phyloP scores from a whole-genome alignment of 1,284 basidiomycete species.

The Microstroma glucosiphilum region DNA sequence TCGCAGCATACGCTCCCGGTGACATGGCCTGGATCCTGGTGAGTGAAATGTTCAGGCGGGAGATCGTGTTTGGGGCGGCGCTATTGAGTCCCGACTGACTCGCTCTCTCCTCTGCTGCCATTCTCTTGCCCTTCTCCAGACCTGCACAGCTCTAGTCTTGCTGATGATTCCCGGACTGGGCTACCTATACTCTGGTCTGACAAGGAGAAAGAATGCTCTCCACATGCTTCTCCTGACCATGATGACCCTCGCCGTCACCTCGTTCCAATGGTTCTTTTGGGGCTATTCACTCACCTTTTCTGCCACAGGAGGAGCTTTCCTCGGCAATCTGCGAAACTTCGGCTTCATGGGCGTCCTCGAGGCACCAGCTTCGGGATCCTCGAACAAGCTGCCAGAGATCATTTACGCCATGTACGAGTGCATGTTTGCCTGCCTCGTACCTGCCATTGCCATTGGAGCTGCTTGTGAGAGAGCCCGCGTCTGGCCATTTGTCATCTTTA shows the following conservation, averaged over 20 bases:
- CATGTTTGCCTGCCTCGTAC: constrained; percentile 55
- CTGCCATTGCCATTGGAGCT: constrained; percentile 57
- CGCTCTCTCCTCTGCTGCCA: no score
- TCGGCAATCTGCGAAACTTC: constrained; percentile 64
- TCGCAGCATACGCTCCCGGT: constrained; percentile 28
- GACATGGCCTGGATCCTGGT: constrained; percentile 53
- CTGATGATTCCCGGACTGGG: constrained; percentile 61
- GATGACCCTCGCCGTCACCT: constrained; percentile 43
- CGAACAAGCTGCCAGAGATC: constrained; percentile 56
- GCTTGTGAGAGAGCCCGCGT: constrained; percentile 83
- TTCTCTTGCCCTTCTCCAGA: constrained; percentile 52
- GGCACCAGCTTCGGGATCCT: constrained; percentile 65
- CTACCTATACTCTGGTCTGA: constrained; percentile 82
- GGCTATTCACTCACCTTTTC: constrained; percentile 53
- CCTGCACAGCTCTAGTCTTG: constrained; percentile 71
- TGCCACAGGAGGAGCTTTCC: constrained; percentile 62
- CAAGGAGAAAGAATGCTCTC: constrained; percentile 62
- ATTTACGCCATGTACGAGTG: constrained; percentile 53
- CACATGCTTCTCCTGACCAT: constrained; percentile 56
- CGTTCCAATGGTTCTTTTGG: constrained; percentile 60
- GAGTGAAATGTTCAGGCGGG: background rate
- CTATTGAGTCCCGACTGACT: no score
- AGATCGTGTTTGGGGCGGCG: no score
- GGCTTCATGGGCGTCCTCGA: constrained; percentile 65
- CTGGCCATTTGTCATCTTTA: constrained; percentile 78